phyloP scores from a whole-genome alignment of 441 rosid genomes.

The Populus tomentosa region DNA sequence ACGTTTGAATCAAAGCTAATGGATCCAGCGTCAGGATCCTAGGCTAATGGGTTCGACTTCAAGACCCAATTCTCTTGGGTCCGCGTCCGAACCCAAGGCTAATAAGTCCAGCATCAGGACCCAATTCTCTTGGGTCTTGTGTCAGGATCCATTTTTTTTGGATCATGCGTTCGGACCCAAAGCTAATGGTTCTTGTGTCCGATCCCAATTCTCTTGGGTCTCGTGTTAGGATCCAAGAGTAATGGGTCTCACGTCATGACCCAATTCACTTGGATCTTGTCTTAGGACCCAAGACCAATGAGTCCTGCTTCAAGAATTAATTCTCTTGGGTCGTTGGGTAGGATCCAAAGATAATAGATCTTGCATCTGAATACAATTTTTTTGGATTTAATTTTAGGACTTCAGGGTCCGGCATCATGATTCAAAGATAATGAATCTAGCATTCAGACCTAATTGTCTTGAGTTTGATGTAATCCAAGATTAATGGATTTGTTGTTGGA shows the following conservation, averaged over 20 bases:
- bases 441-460: fast-evolving
- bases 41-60: no score
- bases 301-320: no score
- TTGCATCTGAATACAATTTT: no score
- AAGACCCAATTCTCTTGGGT: no score
- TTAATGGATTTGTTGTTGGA: fast-evolving
- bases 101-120: fast-evolving
- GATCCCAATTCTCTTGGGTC: no score
- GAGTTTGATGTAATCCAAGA: fast-evolving
- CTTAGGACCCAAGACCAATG: no score
- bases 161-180: fast-evolving
- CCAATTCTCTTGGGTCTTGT: no score
- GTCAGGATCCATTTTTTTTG: no score
- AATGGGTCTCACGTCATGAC: fast-evolving
- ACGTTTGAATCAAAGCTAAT: fast-evolving
- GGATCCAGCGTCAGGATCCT: fast-evolving
- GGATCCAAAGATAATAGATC: no score
- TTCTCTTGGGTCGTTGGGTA: no score
- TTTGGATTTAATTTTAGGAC: fast-evolving
- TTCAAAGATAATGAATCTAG: fast-evolving
- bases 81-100: fast-evolving
- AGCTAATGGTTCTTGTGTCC: fast-evolving
- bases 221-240: no score
- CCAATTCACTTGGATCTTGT: no score
- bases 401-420: fast-evolving